Evolutionary conservation across 1,284 basidiomycete genomes (phyloP), one percentile per base, ranked within the genome.

Genomic region (Vanrija sp.): DNA sequence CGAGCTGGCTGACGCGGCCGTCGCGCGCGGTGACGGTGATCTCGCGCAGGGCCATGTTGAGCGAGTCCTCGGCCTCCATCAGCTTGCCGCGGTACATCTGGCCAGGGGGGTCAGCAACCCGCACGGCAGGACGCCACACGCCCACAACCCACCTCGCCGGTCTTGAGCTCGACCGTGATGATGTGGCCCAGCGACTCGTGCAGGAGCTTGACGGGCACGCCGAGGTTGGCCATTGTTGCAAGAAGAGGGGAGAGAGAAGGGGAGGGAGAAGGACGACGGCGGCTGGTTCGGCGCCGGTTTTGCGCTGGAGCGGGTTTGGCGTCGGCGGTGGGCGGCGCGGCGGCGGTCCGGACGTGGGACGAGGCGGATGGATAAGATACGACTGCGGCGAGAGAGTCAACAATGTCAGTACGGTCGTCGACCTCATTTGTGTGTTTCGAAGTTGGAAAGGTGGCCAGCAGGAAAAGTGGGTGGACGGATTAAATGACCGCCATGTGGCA

Each of bases 1-100:
- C 95, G 53, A 99, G 83, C 76, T 98, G 96, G n/a, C 94, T 95
- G 43, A 98, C 92, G 70, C 96, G 90, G 46, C 96, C 96, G 81
- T 99, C 96, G 56, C 95, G 86, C 53, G 91, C 92, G 12, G 96
- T 99, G 23, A 98, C 96, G 21, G 95, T 98, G 71, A 98, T 96
- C 62, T 98, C 92, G 76, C 86, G 93, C 65, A 98, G 77, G 1
- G 94, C 92, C 71, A 98, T 93, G 79, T 98, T 98, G 50, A 98
- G 81, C 72, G 95, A 97, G 76, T 99, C 96, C 79, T 99, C 96
- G 64, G 96, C 93, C 82, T 99, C 96, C 47, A 92, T 91, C 48
- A 99, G 83, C 78, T 97, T 98, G 67, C 96, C 96, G 58, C 96
- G 83, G 79, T 98, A 99, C 56, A 96, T 85, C 77, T 96, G 88